Evolutionary conservation across 1,284 basidiomycete genomes (phyloP).

Genomic region (Gomphus bonarii): DNA sequence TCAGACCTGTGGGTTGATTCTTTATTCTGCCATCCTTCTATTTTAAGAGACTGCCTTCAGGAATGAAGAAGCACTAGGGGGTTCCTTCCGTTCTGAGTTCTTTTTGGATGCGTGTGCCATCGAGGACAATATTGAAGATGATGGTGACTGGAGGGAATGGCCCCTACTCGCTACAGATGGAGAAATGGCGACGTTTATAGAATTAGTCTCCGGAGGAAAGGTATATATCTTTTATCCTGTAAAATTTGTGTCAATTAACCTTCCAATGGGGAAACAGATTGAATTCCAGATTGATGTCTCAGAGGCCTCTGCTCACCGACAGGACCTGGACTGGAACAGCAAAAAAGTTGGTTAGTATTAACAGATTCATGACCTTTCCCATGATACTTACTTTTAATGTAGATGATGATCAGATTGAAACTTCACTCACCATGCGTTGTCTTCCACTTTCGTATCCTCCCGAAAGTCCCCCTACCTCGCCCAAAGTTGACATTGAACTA

Average conservation of each 20-base stretch:
- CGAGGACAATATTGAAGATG: slow-evolving; percentile 40
- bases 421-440: slow-evolving; percentile 42
- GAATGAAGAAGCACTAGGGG: slow-evolving; percentile 61
- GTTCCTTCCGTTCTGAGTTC: slow-evolving; percentile 47
- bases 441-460: slow-evolving; percentile 1
- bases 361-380: background rate
- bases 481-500: background rate
- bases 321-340: slow-evolving; percentile 66
- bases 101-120: slow-evolving; percentile 59
- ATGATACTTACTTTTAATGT: background rate
- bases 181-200: slow-evolving; percentile 58
- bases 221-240: slow-evolving; percentile 23
- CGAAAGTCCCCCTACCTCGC: background rate
- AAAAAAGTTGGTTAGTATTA: slow-evolving; percentile 61
- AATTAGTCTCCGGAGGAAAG: slow-evolving; percentile 61
- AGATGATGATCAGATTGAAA: slow-evolving; percentile 78
- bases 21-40: slow-evolving; percentile 11
- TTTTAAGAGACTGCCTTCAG: slow-evolving; percentile 23
- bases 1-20: slow-evolving; percentile 45
- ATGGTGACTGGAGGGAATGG: slow-evolving; percentile 57
- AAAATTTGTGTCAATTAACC: background rate
- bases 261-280: slow-evolving; percentile 31
- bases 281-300: slow-evolving; percentile 58
- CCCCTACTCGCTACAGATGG: slow-evolving; percentile 63
- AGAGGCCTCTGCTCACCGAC: slow-evolving; percentile 41